Percentiles rank a stretch among this genome's conserved stretches.
Evolutionary conservation across 306 rosid species (phyloP).

Genomic region (Argentina anserina): DNA sequence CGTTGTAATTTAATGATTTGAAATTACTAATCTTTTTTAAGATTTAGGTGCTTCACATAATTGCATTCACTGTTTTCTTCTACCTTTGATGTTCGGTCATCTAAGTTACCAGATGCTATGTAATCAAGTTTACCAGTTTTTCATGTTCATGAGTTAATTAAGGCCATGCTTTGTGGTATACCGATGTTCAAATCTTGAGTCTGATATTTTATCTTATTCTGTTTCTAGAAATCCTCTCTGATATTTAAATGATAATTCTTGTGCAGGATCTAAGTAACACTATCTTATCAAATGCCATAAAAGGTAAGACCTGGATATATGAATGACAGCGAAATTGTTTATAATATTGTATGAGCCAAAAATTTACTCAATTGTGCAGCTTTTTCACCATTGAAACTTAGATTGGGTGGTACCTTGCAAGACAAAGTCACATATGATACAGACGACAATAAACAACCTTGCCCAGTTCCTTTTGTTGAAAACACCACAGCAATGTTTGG

Average conservation of each 20-base stretch:
- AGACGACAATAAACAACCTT: constrained; percentile 41
- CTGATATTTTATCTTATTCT: not conserved
- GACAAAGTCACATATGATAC: constrained; percentile 76
- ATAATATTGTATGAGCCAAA: constrained; percentile 5
- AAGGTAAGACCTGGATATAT: constrained; percentile 43
- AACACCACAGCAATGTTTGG: constrained; percentile 50
- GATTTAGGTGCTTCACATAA: not conserved
- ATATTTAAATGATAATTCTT: constrained; percentile 15
- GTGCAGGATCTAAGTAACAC: constrained; percentile 74
- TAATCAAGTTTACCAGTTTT: not conserved
- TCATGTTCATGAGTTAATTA: not conserved
- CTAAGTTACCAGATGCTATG: too few relatives aligned
- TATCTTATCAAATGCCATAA: constrained; percentile 69
- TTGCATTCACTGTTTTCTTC: not conserved
- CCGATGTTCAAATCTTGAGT: not conserved
- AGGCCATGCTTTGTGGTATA: not conserved
- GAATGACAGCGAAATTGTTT: not conserved
- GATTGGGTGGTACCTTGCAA: constrained; percentile 89
- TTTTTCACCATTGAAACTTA: constrained; percentile 80
- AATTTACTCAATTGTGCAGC: constrained; percentile 47
- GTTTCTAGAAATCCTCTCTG: constrained; percentile 7
- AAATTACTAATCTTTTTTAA: not conserved
- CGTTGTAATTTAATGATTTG: not conserved
- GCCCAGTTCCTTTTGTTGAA: constrained; percentile 45
- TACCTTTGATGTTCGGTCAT: not conserved